Evolutionary conservation across 768 basidiomycete genomes (phyloP), one percentile per base, ranked within the genome.

Genomic region (Saitozyma podzolica): DNA sequence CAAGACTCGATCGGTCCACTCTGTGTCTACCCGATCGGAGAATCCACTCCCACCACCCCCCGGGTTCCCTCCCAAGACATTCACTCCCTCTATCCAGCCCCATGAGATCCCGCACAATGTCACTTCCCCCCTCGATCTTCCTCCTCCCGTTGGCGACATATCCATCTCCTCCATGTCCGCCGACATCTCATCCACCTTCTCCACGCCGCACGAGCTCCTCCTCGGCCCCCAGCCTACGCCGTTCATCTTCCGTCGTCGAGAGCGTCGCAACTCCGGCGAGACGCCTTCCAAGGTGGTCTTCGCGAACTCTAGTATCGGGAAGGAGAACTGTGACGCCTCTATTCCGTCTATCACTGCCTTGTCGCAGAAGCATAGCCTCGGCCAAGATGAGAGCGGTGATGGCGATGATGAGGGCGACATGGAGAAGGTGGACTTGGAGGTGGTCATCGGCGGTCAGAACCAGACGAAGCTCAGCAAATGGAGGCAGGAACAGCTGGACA

Each of bases 401-500:
- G 43, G 17, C 9, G 43, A 45, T 41, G 40, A 39, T 9, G 47
- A 17, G 49, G 40, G n/a, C 1, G 40, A 47, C 17, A 5, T 53
- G 51, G 3, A 53, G 51, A 29, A 29, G 51, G 29, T 13, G 51
- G 29, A 53, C 13, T 6, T 29, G 3, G 50, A 10, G 11, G 20
- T 14, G 29, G 41, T 55, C 20, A 41, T 9, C 11, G 49, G 9
- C 41, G 57, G 45, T 19, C 16, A 49, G 40, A 59, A n/a, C 11
- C 8, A 9, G 45, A 29, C 29, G 5, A 29, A 61, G 47, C 54
- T 63, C 13, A 58, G 59, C 43, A 40, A 53, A 40, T 74, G 73
- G 73, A 55, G 73, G 45, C 53, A 58, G 50, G 69, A 71, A 41
- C 73, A 74, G 51, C 37, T 74, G 13, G 61, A 63, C 39, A 54